Conservation (phyloP, 2,329 filamentous ascomycete species). For the Remersonia thermophila region DNA sequence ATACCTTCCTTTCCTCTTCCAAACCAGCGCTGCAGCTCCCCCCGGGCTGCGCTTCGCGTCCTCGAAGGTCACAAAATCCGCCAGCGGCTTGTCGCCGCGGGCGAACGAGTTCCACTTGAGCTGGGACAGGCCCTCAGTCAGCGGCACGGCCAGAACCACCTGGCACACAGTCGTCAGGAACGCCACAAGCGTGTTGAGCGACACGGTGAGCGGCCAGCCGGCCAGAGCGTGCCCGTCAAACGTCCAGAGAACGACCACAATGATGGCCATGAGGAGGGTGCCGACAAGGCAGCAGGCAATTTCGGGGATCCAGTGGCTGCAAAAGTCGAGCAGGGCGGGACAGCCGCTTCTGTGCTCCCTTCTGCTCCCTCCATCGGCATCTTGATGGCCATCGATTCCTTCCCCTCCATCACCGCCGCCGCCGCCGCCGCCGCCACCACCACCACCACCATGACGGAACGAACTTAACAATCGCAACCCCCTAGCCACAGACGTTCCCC, state of each 20-base stretch:
- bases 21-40: constrained; percentile 15
- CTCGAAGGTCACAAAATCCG: constrained; percentile 21
- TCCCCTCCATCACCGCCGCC: too few relatives aligned
- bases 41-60: constrained; percentile 17
- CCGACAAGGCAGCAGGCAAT: constrained; percentile 14
- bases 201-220: constrained; percentile 16
- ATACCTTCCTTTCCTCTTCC: constrained; percentile 15
- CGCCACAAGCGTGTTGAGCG: constrained; percentile 20
- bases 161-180: constrained; percentile 20
- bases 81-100: constrained; percentile 14
- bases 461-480: too few relatives aligned
- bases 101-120: constrained; percentile 24
- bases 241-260: constrained; percentile 10
- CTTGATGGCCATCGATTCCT: too few relatives aligned
- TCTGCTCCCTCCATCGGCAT: too few relatives aligned
- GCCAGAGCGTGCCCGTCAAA: constrained; percentile 15
- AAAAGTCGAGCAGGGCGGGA: background rate
- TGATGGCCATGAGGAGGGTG: constrained; percentile 11
- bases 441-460: too few relatives aligned
- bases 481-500: too few relatives aligned
- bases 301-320: constrained; percentile 14
- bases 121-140: constrained; percentile 21
- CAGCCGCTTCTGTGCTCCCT: too few relatives aligned
- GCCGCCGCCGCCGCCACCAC: too few relatives aligned
- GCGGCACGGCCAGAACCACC: constrained; percentile 15